phyloP scores from a whole-genome alignment of 129 eudicot genomes.

The Saposhnikovia divaricata region DNA sequence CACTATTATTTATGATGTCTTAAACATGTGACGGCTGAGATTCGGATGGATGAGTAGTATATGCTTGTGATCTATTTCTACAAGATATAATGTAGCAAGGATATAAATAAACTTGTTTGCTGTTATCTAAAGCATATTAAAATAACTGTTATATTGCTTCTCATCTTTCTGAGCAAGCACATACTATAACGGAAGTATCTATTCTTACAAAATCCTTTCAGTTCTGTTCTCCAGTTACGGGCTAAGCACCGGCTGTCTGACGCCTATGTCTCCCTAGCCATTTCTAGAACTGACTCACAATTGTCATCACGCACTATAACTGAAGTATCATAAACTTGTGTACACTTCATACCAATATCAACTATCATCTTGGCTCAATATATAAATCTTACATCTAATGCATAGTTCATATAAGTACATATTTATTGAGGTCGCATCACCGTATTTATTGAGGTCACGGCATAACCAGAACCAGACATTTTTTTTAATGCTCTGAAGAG shows the following conservation, averaged over 20 bases:
- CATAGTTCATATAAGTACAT: neutral
- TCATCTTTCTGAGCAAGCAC: neutral
- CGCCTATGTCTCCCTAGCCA: neutral
- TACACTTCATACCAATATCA: no score
- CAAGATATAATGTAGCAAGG: neutral
- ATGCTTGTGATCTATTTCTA: no score
- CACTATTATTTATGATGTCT: neutral
- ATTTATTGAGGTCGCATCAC: no score
- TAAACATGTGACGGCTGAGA: neutral
- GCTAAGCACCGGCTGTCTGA: no score
- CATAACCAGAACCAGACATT: neutral
- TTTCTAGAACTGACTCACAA: neutral
- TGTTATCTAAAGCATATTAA: neutral
- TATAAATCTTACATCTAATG: neutral
- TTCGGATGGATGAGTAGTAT: neutral
- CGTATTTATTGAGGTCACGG: neutral
- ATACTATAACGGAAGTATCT: neutral
- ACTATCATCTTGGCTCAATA: neutral
- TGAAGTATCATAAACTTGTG: neutral
- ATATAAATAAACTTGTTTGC: neutral
- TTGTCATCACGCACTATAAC: neutral
- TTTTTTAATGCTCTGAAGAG: neutral
- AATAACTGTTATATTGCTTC: neutral
- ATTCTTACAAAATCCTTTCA: neutral
- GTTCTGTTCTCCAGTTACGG: neutral